These are phyloP conservation scores for Hymenochaete sp. DNA, from an alignment of 1,284 basidiomycete genomes.

Conservation along the genomic window DNA sequence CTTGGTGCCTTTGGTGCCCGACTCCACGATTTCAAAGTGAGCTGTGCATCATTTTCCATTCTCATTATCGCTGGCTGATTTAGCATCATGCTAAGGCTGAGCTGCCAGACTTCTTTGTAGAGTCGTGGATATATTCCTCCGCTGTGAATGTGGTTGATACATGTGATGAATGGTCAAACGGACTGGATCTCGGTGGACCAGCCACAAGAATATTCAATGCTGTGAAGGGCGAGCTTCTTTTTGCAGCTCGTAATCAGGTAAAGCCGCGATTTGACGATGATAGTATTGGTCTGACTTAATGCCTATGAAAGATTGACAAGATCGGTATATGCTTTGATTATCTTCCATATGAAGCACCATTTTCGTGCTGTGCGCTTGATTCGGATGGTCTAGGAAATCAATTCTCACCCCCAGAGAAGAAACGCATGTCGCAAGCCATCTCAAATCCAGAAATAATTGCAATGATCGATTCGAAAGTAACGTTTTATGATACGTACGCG, in stretches of 20 bases:
- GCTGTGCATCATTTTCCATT: conserved; percentile 22
- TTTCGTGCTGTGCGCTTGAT: conserved; percentile 38
- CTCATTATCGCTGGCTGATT: conserved; percentile 3
- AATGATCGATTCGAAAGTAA: conserved; percentile 47
- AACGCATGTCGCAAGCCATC: conserved; percentile 35
- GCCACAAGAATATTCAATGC: conserved; percentile 47
- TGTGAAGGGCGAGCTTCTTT: conserved; percentile 73
- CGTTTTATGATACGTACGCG: conserved; percentile 71
- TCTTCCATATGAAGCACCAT: conserved; percentile 66
- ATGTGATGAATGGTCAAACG: conserved; percentile 67
- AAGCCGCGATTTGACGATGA: conserved; percentile 18
- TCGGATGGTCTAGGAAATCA: conserved; percentile 20
- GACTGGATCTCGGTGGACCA: conserved; percentile 35
- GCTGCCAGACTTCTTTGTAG: conserved; percentile 76
- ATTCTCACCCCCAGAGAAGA: conserved; percentile 18
- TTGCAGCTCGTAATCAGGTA: conserved; percentile 77
- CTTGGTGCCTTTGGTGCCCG: conserved; percentile 75
- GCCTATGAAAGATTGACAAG: conserved; percentile 59
- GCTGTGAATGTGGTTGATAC: conserved; percentile 81
- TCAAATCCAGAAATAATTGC: conserved; percentile 57
- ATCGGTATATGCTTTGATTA: conserved; percentile 69
- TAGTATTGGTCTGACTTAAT: conserved; percentile 3
- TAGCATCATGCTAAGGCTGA: conserved; percentile 38
- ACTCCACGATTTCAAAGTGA: conserved; percentile 67
- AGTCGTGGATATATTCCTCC: conserved; percentile 92